Base-by-base conservation (phyloP, 305 asterid genomes). In the Fraxinus angustifolia region DNA sequence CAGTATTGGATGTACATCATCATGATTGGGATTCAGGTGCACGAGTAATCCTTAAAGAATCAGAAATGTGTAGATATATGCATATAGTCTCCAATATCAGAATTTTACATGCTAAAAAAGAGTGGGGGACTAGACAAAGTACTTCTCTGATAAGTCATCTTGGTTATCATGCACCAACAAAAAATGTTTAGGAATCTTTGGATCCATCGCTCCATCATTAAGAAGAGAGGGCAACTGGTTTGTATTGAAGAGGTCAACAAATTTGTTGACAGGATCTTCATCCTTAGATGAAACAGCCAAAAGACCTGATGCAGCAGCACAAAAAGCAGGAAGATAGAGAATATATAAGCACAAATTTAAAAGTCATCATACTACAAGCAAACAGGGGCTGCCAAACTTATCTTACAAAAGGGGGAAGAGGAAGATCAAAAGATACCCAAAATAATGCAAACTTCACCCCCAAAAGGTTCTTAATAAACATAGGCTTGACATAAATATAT, bases 151-250 rank as follows among this genome's bases (percentile, higher is more conserved):
- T 36, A 82, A 53, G 89, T 88, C 93, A 79, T 91, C 93, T 80
- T 84, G 90, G 84, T 90, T 88, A 88, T 96, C 98, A 65, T 94
- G 98, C 73, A 96, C 92, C 92, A 96, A 83, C 82, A 96, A 84
- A 86, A 90, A 96, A 82, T 93, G 88, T 91, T 96, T 96, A 87
- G 89, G 88, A 88, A 96, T 93, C 87, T 94, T 94, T 76, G 98
- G 98, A 88, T 96, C 98, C 98, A 94, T 96, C 50, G 95, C 89
- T 78, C 98, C 99, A 87, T 90, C 93, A 79, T 89, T 96, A 77
- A 94, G 89, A 85, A 93, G 95, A 84, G 98, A 82, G 14, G 98
- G 98, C 89, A 94, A 85, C 88, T 94, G 92, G 84, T 86, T 90
- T 74, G 89, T 82, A 91, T 90, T 93, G 90, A 91, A 94, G 81